phyloP scores from a whole-genome alignment of 2,329 filamentous ascomycete species.

The Aureobasidium sp. region DNA sequence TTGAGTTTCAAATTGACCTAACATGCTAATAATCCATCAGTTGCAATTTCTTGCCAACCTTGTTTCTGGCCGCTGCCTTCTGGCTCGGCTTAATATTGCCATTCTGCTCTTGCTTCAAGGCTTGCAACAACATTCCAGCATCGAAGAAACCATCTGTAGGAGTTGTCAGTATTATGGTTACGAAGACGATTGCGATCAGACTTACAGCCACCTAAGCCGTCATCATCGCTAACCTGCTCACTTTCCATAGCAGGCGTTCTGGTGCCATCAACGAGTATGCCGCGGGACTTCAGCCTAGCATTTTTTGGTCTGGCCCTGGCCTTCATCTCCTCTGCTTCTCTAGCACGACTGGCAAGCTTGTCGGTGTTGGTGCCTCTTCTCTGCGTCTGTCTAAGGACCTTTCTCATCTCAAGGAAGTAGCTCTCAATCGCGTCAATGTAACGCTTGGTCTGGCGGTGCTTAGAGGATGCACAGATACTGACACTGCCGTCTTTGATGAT shows the following conservation, averaged over 20 bases:
- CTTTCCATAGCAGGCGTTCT: slow-evolving; percentile 57
- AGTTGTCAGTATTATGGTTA: slow-evolving; percentile 8
- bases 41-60: slow-evolving; percentile 66
- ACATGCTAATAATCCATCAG: slow-evolving; percentile 55
- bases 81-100: slow-evolving; percentile 44
- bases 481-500: slow-evolving; percentile 95
- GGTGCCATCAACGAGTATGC: slow-evolving; percentile 54
- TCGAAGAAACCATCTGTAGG: slow-evolving; percentile 91
- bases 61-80: slow-evolving; percentile 53
- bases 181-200: slow-evolving; percentile 22
- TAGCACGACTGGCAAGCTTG: slow-evolving; percentile 47
- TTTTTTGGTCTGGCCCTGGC: slow-evolving; percentile 39
- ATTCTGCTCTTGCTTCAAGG: slow-evolving; percentile 63
- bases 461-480: slow-evolving; percentile 84
- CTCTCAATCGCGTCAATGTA: slow-evolving; percentile 84
- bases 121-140: slow-evolving; percentile 85
- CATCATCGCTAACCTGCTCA: slow-evolving; percentile 66
- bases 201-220: slow-evolving; percentile 90
- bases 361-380: slow-evolving; percentile 44
- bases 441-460: slow-evolving; percentile 85
- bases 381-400: slow-evolving; percentile 65
- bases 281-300: slow-evolving; percentile 58
- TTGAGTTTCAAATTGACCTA: neutral
- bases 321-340: slow-evolving; percentile 52
- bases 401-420: slow-evolving; percentile 84